Conservation (phyloP, 139 green algal species). For the Yamagishiella unicocca region DNA sequence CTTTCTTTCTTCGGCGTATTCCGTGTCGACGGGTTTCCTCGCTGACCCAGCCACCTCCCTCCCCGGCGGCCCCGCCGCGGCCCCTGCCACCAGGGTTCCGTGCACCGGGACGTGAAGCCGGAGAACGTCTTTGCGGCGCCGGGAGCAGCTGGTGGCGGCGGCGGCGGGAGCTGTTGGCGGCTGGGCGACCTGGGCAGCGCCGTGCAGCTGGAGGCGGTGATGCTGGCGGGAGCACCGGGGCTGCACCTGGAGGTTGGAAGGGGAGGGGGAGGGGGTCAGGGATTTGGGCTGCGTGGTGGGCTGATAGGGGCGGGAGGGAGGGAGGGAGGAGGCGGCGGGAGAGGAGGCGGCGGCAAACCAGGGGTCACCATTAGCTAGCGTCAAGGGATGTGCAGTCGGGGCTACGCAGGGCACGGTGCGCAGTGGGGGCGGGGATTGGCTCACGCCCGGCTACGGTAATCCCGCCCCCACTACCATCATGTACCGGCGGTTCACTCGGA, state of each 20-base stretch:
- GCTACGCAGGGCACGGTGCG: no score
- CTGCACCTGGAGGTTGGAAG: slow-evolving; percentile 1
- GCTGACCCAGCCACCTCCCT: neutral
- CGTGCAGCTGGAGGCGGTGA: neutral
- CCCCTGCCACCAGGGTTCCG: neutral
- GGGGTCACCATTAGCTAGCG: no score
- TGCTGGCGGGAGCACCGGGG: neutral
- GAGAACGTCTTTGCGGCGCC: slow-evolving; percentile 22
- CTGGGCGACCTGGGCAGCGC: slow-evolving; percentile 30
- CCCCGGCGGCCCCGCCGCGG: neutral
- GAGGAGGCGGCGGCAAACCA: no score
- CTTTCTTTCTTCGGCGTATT: neutral
- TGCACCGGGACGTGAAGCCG: slow-evolving; percentile 25
- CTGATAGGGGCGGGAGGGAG: no score
- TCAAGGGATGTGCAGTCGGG: no score
- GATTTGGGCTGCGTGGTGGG: no score
- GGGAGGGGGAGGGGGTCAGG: no score
- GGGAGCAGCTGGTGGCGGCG: neutral
- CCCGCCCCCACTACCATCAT: no score
- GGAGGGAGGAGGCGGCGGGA: no score
- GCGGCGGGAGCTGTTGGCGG: neutral
- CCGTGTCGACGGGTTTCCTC: neutral
- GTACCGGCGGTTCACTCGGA: no score
- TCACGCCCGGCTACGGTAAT: no score
- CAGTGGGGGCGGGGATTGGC: no score